Evolutionary conservation across 1,284 basidiomycete species (phyloP).

Genomic region (Pseudozyma thailandica): DNA sequence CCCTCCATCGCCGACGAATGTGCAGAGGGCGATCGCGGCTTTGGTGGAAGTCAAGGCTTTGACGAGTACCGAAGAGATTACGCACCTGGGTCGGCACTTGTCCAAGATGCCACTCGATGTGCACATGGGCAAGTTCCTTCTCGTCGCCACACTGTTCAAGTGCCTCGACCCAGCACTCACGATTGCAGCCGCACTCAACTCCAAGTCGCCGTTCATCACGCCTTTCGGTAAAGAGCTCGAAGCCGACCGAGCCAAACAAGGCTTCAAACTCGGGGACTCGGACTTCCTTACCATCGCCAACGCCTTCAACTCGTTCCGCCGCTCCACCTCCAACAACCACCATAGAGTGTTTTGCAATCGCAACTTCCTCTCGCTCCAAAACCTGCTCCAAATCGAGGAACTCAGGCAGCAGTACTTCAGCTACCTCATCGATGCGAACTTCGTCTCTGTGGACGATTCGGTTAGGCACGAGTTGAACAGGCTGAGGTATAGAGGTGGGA

Average conservation of each 20-base stretch:
- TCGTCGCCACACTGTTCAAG: constrained; percentile 84
- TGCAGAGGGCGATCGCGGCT: constrained; percentile 89
- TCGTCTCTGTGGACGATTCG: constrained; percentile 78
- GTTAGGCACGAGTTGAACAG: constrained; percentile 79
- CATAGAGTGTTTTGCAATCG: constrained; percentile 77
- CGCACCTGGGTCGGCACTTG: constrained; percentile 88
- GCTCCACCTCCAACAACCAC: constrained; percentile 76
- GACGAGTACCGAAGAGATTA: constrained; percentile 88
- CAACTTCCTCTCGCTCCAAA: constrained; percentile 88
- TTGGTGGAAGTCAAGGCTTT: constrained; percentile 92
- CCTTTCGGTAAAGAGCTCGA: constrained; percentile 89
- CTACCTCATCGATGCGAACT: constrained; percentile 83
- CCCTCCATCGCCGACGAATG: constrained; percentile 85
- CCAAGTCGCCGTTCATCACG: constrained; percentile 87
- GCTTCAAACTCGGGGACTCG: constrained; percentile 87
- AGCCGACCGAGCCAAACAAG: constrained; percentile 83
- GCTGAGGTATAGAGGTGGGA: constrained; percentile 66
- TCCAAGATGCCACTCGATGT: constrained; percentile 96
- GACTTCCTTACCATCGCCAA: constrained; percentile 95
- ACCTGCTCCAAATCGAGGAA: constrained; percentile 95
- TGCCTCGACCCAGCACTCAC: constrained; percentile 96
- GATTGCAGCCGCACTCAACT: constrained; percentile 88
- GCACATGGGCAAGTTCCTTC: constrained; percentile 92
- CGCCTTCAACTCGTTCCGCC: constrained; percentile 87
- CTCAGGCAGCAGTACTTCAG: constrained; percentile 89